phyloP scores from a whole-genome alignment of 2,329 filamentous ascomycete genomes.

The Claviceps africana region DNA sequence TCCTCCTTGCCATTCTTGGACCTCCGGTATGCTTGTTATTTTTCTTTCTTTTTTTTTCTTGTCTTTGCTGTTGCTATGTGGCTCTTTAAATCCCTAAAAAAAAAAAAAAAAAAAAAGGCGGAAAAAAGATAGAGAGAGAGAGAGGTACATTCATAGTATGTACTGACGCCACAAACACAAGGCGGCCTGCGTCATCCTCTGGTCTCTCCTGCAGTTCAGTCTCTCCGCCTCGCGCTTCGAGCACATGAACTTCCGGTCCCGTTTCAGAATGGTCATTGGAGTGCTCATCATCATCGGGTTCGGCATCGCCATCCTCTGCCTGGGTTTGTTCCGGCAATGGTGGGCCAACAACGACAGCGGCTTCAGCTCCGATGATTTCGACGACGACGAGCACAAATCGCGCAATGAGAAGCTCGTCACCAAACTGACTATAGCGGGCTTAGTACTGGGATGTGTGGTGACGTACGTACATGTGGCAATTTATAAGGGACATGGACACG shows the following conservation, averaged over 20 bases:
- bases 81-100: no score
- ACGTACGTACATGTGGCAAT: neutral
- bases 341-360: neutral
- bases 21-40: conserved; percentile 1
- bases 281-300: conserved; percentile 4
- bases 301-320: neutral
- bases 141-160: neutral
- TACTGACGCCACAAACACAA: neutral
- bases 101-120: no score
- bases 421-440: neutral
- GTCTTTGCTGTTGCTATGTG: neutral
- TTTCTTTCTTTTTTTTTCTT: neutral
- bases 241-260: conserved; percentile 6
- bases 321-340: neutral
- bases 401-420: neutral
- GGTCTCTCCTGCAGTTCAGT: conserved; percentile 4
- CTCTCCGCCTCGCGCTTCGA: conserved; percentile 1
- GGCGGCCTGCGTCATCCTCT: conserved; percentile 2
- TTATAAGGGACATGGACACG: neutral
- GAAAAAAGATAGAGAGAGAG: no score
- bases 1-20: conserved; percentile 4
- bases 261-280: conserved; percentile 5
- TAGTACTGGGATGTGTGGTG: neutral
- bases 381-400: neutral
- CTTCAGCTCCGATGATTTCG: neutral